Evolutionary conservation across 2,329 filamentous ascomycete species (phyloP), one percentile per base, ranked within the genome.

Genomic region (Tolypocladium ovalisporum): DNA sequence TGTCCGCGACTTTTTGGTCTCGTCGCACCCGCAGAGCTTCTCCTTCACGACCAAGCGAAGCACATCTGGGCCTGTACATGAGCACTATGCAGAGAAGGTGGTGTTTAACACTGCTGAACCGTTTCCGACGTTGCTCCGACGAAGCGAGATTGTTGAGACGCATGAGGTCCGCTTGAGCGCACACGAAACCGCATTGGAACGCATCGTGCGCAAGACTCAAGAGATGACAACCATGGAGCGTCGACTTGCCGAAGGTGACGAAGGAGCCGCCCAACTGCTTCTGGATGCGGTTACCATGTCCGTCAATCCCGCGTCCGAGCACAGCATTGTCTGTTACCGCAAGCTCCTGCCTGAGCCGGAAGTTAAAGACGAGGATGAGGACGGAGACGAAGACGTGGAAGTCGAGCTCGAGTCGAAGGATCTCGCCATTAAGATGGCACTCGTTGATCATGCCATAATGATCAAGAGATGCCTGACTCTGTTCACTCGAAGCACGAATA

Each of bases 61-160:
- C 63, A 88, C 87, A 2, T 80, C 77, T 13, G 86, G 89, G 13
- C 81, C 84, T 1, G 84, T 88, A 3, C 78, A 83, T 27, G 86
- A 89, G 56, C 89, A 94, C 64, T 88, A 80, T 61, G 85, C 90
- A 0, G 89, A 96, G 68, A 97, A 97, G 76, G 80, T 85, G 0
- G 73, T 97, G 1, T 96, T 90, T 69, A 88, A 85, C 0, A 93
- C 91, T 0, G 86, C 86, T 0, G 92, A 97, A 65, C 74, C 86
- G 0, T 97, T 97, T 74, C 94, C 93, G 1, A 97, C 92, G 1
- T 95, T 97, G 54, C 76, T 97, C 32, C 84, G 90, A 36, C 84
- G 92, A 57, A 96, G 90, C 64, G 92, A 97, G 73, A 88, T 97
- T 59, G 74, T 95, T 17, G 77, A 83, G 8, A 78, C 82, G 1